These are phyloP conservation scores for Triticum aestivum DNA, from an alignment of 176 grass and related monocot genomes.

Conservation along the genomic window DNA sequence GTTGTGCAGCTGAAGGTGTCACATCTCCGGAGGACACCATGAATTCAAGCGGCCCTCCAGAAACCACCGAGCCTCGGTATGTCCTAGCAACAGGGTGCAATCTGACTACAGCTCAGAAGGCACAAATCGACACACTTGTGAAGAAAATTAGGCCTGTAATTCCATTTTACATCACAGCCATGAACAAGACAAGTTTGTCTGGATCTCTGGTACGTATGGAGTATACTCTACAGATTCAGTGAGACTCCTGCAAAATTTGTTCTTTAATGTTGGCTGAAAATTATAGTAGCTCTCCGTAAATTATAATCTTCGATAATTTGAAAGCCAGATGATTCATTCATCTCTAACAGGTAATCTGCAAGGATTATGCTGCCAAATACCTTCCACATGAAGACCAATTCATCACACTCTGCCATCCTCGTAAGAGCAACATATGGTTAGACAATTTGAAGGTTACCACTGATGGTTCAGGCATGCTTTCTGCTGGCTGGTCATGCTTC, in stretches of 20 bases:
- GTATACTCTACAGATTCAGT: neutral
- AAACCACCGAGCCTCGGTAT: neutral
- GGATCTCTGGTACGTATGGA: conserved; percentile 3
- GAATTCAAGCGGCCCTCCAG: neutral
- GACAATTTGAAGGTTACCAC: neutral
- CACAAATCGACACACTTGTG: neutral
- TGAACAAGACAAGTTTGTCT: neutral
- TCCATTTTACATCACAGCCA: conserved; percentile 24
- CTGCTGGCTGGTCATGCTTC: conserved; percentile 1
- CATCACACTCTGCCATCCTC: neutral
- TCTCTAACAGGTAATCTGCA: conserved; percentile 22
- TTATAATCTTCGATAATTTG: neutral
- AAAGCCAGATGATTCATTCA: neutral
- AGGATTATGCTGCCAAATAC: conserved; percentile 5
- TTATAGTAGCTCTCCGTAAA: neutral
- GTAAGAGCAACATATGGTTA: neutral
- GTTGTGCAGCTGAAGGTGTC: neutral
- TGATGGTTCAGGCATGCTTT: neutral
- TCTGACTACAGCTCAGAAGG: conserved; percentile 5
- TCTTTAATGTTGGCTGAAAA: neutral
- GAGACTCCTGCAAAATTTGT: neutral
- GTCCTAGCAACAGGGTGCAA: neutral
- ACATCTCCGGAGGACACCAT: neutral
- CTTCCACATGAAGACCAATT: neutral
- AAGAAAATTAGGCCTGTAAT: conserved; percentile 20